Evolutionary conservation across 2,329 filamentous ascomycete species (phyloP).

Genomic region (Phoma herbarum): DNA sequence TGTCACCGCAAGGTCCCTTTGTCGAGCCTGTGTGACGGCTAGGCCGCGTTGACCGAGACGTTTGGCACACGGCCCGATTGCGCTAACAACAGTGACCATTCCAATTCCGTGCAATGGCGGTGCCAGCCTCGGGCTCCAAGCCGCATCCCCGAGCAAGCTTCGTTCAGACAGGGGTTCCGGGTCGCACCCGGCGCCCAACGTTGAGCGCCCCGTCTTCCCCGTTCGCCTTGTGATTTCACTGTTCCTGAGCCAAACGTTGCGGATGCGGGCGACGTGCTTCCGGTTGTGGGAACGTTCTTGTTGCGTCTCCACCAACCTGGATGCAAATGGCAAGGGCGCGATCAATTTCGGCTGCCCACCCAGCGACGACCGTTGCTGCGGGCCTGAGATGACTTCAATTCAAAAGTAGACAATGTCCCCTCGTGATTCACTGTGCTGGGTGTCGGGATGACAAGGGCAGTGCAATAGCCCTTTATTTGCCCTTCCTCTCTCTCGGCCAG

Average conservation of each 20-base stretch:
- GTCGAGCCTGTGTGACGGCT: slow-evolving; percentile 38
- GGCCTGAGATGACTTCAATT: slow-evolving; percentile 20
- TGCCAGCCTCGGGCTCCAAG: slow-evolving; percentile 9
- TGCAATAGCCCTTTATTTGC: slow-evolving; percentile 18
- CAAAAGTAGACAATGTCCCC: slow-evolving; percentile 6
- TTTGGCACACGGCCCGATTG: slow-evolving; percentile 39
- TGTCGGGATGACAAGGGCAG: slow-evolving; percentile 17
- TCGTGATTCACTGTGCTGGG: slow-evolving; percentile 1
- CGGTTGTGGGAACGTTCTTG: slow-evolving; percentile 32
- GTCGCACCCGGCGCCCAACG: slow-evolving; percentile 28
- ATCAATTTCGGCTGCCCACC: slow-evolving; percentile 11
- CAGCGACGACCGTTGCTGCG: slow-evolving; percentile 13
- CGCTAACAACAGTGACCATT: slow-evolving; percentile 23
- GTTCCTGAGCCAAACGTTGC: slow-evolving; percentile 29
- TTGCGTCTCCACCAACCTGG: slow-evolving; percentile 30
- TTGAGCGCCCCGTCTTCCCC: slow-evolving; percentile 37
- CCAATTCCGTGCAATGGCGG: slow-evolving; percentile 22
- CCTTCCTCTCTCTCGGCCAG: slow-evolving; percentile 6
- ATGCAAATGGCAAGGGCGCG: slow-evolving; percentile 18
- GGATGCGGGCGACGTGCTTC: slow-evolving; percentile 30
- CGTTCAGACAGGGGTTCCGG: slow-evolving; percentile 18
- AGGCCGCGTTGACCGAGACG: slow-evolving; percentile 37
- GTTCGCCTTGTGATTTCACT: slow-evolving; percentile 34
- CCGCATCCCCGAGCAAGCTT: slow-evolving; percentile 26
- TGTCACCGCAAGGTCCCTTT: slow-evolving; percentile 42